These are phyloP conservation scores for Dianthus caryophyllus DNA, from an alignment of 148 eudicot genomes.

Conservation along the genomic window DNA sequence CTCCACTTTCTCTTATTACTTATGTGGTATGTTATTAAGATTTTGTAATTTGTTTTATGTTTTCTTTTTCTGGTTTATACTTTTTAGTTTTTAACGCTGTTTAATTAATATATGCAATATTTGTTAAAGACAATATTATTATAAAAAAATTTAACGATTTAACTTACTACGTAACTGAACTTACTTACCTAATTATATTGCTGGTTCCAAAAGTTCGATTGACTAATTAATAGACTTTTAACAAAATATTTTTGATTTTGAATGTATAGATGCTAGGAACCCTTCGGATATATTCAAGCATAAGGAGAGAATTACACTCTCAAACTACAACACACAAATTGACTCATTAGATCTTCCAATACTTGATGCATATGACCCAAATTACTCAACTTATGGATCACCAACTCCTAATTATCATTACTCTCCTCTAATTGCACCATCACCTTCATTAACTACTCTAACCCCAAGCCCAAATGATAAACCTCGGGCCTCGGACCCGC, in stretches of 20 bases:
- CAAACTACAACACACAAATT: slow-evolving; percentile 7
- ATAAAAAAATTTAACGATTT: too few species aligned
- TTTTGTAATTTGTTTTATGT: neutral
- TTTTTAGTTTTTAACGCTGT: too few species aligned
- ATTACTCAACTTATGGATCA: neutral
- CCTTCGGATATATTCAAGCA: slow-evolving; percentile 17
- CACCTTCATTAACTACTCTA: slow-evolving; percentile 11
- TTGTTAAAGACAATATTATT: too few species aligned
- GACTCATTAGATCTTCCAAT: slow-evolving; percentile 29
- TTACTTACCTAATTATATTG: too few species aligned
- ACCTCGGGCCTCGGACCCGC: slow-evolving; percentile 15
- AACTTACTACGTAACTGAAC: too few species aligned
- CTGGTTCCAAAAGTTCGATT: too few species aligned
- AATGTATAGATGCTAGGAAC: slow-evolving; percentile 24
- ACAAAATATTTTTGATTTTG: neutral
- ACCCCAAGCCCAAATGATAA: slow-evolving; percentile 14
- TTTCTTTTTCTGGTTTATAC: too few species aligned
- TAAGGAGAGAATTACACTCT: slow-evolving; percentile 12
- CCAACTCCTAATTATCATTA: slow-evolving; percentile 8
- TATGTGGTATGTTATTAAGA: slow-evolving; percentile 17
- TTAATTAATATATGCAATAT: too few species aligned
- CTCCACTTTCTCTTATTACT: neutral
- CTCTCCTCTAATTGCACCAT: slow-evolving; percentile 16
- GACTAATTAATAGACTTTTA: too few species aligned
- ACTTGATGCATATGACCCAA: slow-evolving; percentile 24